Conservation (phyloP, 2,329 filamentous ascomycete species). For the Neoscytalidium dimidiatum region DNA sequence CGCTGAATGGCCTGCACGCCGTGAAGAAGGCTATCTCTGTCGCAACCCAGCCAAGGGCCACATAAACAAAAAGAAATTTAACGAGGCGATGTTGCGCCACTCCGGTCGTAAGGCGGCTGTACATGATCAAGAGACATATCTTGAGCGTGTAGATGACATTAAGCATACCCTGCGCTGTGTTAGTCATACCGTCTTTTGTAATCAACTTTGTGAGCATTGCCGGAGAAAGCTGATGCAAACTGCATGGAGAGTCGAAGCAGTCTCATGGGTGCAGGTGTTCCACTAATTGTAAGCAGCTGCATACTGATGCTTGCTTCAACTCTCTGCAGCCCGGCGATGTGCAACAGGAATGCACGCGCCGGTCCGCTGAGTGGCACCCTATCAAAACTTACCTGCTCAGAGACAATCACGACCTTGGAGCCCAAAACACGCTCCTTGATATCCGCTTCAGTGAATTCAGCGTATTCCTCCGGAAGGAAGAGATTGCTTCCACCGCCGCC, state of each 20-base stretch:
- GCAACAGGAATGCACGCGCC: no score
- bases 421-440: constrained; percentile 46
- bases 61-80: constrained; percentile 52
- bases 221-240: no score
- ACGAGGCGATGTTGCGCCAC: constrained; percentile 38
- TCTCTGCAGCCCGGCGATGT: no score
- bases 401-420: constrained; percentile 47
- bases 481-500: constrained; percentile 47
- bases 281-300: no score
- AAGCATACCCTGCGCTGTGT: constrained; percentile 57
- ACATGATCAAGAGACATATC: constrained; percentile 59
- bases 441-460: constrained; percentile 39
- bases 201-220: neutral
- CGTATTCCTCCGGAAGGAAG: constrained; percentile 37
- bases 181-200: neutral
- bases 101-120: constrained; percentile 46
- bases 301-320: no score
- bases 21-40: constrained; percentile 59
- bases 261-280: no score
- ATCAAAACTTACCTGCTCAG: constrained; percentile 47
- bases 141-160: constrained; percentile 57
- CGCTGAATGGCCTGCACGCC: constrained; percentile 54
- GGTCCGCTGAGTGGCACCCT: no score
- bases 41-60: constrained; percentile 49
- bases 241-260: no score